These are phyloP conservation scores for Westerdykella sp. DNA, from an alignment of 2,329 filamentous ascomycete species.

Conservation along the genomic window DNA sequence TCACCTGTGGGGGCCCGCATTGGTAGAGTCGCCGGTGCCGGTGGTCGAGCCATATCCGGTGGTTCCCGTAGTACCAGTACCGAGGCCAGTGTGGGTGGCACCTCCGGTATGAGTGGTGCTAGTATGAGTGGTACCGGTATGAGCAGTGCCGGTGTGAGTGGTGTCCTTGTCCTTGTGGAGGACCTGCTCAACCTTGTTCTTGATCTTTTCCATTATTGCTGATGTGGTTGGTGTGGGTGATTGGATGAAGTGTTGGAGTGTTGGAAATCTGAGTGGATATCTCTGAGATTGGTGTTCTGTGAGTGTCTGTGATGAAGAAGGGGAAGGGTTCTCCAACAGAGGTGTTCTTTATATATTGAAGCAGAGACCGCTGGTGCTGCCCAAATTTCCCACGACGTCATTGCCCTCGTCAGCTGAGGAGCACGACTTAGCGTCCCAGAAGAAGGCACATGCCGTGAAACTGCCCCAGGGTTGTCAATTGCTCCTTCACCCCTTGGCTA, in stretches of 20 bases:
- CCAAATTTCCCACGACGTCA: not conserved
- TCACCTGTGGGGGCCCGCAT: constrained; percentile 3
- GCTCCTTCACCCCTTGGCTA: too few relatives aligned
- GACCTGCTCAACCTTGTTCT: constrained; percentile 34
- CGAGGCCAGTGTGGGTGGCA: not conserved
- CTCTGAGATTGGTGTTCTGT: not conserved
- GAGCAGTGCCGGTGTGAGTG: constrained; percentile 6
- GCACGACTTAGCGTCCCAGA: too few relatives aligned
- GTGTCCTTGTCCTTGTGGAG: constrained; percentile 30
- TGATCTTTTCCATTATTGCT: constrained; percentile 29
- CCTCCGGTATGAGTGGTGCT: constrained; percentile 1
- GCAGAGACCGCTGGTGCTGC: not conserved
- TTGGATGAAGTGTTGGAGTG: not conserved
- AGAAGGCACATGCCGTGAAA: too few relatives aligned
- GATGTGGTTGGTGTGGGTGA: constrained; percentile 1
- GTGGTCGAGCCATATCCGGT: not conserved
- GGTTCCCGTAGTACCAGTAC: constrained; percentile 1
- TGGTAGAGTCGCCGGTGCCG: constrained; percentile 3
- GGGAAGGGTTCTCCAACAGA: not conserved
- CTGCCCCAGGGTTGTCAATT: too few relatives aligned
- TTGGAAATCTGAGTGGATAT: not conserved
- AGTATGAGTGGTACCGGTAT: constrained; percentile 1
- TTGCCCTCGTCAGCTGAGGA: not conserved
- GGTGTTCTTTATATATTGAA: not conserved
- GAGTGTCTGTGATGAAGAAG: not conserved